Evolutionary conservation across 129 eudicot species (phyloP), one percentile per base, ranked within the genome.

Genomic region (Chrysanthemum makinoi): DNA sequence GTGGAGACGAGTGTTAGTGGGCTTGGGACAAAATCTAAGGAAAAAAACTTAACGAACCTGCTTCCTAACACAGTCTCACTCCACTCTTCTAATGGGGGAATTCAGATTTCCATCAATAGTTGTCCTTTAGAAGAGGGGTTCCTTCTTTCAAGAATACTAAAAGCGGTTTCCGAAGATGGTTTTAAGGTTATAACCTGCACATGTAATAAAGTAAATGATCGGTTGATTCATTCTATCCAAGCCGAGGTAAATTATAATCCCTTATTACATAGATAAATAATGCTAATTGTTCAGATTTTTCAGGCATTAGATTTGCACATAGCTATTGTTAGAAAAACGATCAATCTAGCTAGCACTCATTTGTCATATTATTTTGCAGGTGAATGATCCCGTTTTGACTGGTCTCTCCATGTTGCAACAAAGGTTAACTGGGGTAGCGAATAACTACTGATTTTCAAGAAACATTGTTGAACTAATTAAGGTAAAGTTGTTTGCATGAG

Each of bases 81-180:
- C 17, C 79, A 72, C 46, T 53, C 62, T 15, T 51, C 68, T 15
- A 15, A 18, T 33, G 78, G 72, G 61, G 82, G 78, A 24, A 57
- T 86, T 55, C 87, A 86, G 81, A 77, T 89, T 49, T 56, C 82
- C 58, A 80, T 89, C 54, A 81, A 72, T 55, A 60, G 78, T 30
- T 80, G 76, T 10, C 61, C 22, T n/a, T 50, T 46, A 15, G 78
- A 67, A 64, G 79, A 80, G 17, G 66, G 75, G 11, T 80, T 81
- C 63, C 83, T 81, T 51, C 82, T 86, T 62, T 86, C 91, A 44
- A 66, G 50, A 65, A 80, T 82, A 47, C 59, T 89, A 14, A 18
- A 73, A 1, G 73, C 68, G 43, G 70, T 89, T 62, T n/a, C 35
- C 4, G 72, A 68, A 20, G 76, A 80, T 75, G 85, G 84, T n/a